These are phyloP conservation scores for Penicillium expansum DNA, from an alignment of 2,329 filamentous ascomycete species.

Conservation along the genomic window DNA sequence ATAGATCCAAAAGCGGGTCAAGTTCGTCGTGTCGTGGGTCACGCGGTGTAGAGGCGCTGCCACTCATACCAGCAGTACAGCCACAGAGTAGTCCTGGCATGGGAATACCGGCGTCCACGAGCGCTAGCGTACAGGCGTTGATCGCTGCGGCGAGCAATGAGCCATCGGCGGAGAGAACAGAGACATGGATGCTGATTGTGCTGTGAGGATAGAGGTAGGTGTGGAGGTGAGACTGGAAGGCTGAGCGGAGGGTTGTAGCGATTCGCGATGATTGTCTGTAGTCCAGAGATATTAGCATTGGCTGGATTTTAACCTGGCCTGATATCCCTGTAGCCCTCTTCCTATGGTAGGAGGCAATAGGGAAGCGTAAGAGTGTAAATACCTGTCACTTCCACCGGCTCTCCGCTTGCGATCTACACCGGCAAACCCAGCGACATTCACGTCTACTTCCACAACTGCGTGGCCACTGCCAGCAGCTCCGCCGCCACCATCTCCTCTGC, in stretches of 20 bases:
- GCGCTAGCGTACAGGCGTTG: conserved; percentile 85
- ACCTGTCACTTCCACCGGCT: conserved; percentile 72
- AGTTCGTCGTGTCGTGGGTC: conserved; percentile 42
- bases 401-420: conserved; percentile 79
- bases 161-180: conserved; percentile 87
- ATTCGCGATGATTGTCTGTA: conserved; percentile 64
- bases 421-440: conserved; percentile 83
- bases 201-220: conserved; percentile 86
- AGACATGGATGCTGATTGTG: conserved; percentile 76
- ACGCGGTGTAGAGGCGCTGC: conserved; percentile 42
- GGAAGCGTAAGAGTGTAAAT: not conserved
- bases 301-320: not conserved
- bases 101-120: conserved; percentile 91
- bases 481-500: conserved; percentile 48
- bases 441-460: conserved; percentile 73
- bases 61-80: conserved; percentile 74
- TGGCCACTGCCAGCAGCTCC: conserved; percentile 47
- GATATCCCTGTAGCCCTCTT: not conserved
- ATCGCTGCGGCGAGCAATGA: conserved; percentile 84
- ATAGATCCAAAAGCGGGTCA: conserved; percentile 46
- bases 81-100: conserved; percentile 91
- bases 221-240: conserved; percentile 75
- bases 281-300: not conserved
- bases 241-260: conserved; percentile 67
- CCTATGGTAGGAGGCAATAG: not conserved